Evolutionary conservation across 1,284 basidiomycete species (phyloP).

Genomic region (Boletus semigastroideus): DNA sequence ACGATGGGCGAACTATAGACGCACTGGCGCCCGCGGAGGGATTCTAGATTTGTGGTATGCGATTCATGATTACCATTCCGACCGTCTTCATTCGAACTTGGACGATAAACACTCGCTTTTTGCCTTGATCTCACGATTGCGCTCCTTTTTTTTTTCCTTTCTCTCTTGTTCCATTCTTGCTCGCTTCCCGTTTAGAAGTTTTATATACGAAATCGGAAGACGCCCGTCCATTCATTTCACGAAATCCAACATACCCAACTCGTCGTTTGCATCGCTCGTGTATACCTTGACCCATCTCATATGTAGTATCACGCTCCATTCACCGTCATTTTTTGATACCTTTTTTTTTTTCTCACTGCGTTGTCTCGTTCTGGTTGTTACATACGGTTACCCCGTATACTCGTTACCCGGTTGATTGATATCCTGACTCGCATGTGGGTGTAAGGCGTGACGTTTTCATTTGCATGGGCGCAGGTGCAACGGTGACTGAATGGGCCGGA

Average conservation of each 20-base stretch:
- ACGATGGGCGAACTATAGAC: conserved; percentile 50
- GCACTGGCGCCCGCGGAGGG: conserved; percentile 21
- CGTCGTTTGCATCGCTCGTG: conserved; percentile 38
- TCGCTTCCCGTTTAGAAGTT: conserved; percentile 28
- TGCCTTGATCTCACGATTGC: conserved; percentile 30
- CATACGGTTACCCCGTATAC: conserved; percentile 40
- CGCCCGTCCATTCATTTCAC: conserved; percentile 35
- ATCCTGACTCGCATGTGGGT: conserved; percentile 27
- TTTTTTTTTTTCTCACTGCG: conserved; percentile 15
- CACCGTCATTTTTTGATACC: conserved; percentile 37
- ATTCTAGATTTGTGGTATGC: conserved; percentile 33
- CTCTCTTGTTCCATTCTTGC: conserved; percentile 24
- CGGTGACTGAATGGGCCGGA: conserved; percentile 11
- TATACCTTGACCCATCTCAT: conserved; percentile 37
- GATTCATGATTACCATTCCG: conserved; percentile 30
- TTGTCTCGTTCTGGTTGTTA: conserved; percentile 24
- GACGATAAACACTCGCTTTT: conserved; percentile 31
- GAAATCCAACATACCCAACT: conserved; percentile 35
- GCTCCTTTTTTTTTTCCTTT: conserved; percentile 15
- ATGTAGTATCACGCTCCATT: conserved; percentile 38
- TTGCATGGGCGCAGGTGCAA: conserved; percentile 23
- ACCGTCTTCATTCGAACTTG: conserved; percentile 37
- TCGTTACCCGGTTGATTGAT: conserved; percentile 35
- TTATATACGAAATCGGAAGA: conserved; percentile 38
- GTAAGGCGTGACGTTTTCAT: conserved; percentile 27